These are phyloP conservation scores for Colletotrichum euphorbiae DNA, from an alignment of 2,329 filamentous ascomycete genomes.

Conservation along the genomic window DNA sequence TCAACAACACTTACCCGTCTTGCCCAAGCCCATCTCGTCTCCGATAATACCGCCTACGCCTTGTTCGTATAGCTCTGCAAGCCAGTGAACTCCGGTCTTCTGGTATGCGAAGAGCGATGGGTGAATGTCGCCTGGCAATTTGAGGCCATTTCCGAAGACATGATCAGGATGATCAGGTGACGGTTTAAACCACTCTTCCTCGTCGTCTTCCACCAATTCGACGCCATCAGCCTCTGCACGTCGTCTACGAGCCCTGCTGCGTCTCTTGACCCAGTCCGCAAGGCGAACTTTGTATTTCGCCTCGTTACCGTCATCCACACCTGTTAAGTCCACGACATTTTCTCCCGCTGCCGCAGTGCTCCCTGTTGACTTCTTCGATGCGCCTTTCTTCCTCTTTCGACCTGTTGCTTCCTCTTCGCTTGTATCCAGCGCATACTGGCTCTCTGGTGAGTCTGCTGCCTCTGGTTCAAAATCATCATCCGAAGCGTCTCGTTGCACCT, in stretches of 20 bases:
- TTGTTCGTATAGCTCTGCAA: conserved; percentile 91
- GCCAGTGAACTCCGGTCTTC: conserved; percentile 96
- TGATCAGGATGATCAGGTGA: conserved; percentile 86
- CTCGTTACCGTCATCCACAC: conserved; percentile 91
- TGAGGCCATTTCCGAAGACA: conserved; percentile 78
- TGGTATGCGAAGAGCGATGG: conserved; percentile 96
- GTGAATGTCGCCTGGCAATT: conserved; percentile 91
- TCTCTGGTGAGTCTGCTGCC: conserved; percentile 40
- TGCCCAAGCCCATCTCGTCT: conserved; percentile 99
- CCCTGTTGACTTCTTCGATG: conserved; percentile 54
- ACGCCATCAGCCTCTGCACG: conserved; percentile 48
- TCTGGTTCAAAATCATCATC: conserved; percentile 60
- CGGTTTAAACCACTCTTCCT: conserved; percentile 83
- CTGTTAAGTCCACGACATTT: conserved; percentile 61
- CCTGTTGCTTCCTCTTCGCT: conserved; percentile 54
- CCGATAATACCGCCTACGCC: conserved; percentile 94
- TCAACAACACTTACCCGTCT: conserved; percentile 66
- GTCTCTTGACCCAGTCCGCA: conserved; percentile 75
- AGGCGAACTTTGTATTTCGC: conserved; percentile 81
- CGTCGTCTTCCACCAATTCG: conserved; percentile 56
- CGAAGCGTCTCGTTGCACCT: conserved; percentile 51
- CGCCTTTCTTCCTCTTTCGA: conserved; percentile 57
- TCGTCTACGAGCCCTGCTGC: conserved; percentile 55
- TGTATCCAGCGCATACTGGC: conserved; percentile 48
- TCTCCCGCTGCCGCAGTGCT: conserved; percentile 43